Evolutionary conservation across 139 green algal species (phyloP).

Genomic region (Chlamydomonas applanata): DNA sequence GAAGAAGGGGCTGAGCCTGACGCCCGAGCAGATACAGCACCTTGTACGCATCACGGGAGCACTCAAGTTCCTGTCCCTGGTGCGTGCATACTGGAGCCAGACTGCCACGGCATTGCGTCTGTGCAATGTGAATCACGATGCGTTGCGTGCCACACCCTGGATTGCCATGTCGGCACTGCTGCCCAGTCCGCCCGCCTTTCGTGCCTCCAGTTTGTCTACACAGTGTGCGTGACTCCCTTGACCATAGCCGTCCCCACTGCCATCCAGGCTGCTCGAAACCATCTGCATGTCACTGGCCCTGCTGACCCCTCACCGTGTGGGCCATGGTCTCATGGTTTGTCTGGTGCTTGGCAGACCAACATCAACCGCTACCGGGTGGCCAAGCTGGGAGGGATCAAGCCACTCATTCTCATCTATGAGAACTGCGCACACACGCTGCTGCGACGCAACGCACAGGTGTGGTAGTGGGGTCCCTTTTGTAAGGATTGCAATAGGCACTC

Average conservation of each 20-base stretch:
- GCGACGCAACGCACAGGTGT: conserved; percentile 32
- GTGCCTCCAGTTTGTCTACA: too few species aligned
- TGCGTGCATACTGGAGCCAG: not conserved
- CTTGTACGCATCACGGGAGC: conserved; percentile 14
- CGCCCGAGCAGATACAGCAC: conserved; percentile 17
- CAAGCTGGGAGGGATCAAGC: conserved; percentile 14
- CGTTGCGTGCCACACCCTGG: too few species aligned
- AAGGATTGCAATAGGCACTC: not conserved
- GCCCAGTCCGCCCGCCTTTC: too few species aligned
- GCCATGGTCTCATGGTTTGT: too few species aligned
- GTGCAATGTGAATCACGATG: too few species aligned
- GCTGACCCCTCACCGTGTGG: too few species aligned
- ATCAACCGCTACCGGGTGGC: conserved; percentile 32
- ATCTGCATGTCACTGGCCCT: too few species aligned
- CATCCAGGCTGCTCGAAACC: too few species aligned
- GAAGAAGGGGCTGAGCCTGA: conserved; percentile 35
- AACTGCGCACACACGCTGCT: conserved; percentile 29
- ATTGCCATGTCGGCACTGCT: too few species aligned
- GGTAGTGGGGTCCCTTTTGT: conserved; percentile 15
- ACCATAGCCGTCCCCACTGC: too few species aligned
- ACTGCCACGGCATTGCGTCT: not conserved
- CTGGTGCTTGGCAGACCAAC: not conserved
- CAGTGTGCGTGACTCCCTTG: too few species aligned
- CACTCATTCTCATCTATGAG: conserved; percentile 21
- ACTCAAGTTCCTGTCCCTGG: conserved; percentile 33